Base-by-base conservation (phyloP, 371 early-diverging fungal genomes). In the Apophysomyces ossiformis region DNA sequence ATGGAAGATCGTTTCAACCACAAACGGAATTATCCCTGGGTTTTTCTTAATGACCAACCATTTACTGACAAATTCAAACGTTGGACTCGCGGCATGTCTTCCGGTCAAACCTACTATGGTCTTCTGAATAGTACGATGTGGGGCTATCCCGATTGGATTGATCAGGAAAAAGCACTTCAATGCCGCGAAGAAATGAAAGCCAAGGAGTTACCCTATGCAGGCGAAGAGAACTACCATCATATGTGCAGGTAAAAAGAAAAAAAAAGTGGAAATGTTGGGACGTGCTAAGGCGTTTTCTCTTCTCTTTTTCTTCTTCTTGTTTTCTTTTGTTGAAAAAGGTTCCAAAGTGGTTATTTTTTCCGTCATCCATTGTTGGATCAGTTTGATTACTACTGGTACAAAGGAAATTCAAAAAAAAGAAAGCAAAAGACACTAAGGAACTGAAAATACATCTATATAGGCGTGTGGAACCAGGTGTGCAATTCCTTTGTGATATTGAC, bases 391-490 rank as follows among this genome's bases (percentile, higher is more conserved):
- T 99, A 96, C 77, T 99, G 99, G 99, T 94, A 75, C 12, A 32
- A 39, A 56, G 26, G 7, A 57, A 13, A 37, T 35, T 7, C 46
- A 15, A 37, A 54, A 39, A 0, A 35, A 32, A 36, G 38, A 44
- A 16, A 26, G 70, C 67, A 32, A 50, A 77, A 73, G 45, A 79
- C 61, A 38, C 69, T 69, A 47, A 90, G 91, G 0, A 93, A 94
- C 6, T 83, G 87, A 85, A 69, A 93, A 94, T 26, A 26, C 32
- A 26, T 26, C 32, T 0, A 26, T 26, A 26, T 26, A 95, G 96
- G 96, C 83, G 99, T 4, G 87, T 99, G 18, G 98, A 98, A 76
- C 99, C 98, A 0, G 93, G 87, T 32, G 95, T 96, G 39, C 71
- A 87, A 69, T 95, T 93, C 70, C 80, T 83, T 44, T 98, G 98